phyloP scores from a whole-genome alignment of 108 stramenopile species.

The Cyclotella atomus region DNA sequence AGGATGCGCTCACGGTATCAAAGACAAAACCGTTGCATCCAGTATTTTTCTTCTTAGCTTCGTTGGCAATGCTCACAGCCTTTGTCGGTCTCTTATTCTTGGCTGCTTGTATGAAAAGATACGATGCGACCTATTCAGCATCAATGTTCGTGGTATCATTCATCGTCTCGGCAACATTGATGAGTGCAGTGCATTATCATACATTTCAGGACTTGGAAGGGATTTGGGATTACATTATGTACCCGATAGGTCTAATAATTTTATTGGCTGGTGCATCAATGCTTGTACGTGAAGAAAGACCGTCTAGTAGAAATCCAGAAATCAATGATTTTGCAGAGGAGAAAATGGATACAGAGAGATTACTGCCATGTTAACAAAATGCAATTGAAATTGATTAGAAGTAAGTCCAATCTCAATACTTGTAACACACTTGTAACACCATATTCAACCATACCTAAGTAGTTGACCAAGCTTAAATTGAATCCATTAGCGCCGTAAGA shows the following conservation, averaged over 20 bases:
- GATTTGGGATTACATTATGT: constrained; percentile 54
- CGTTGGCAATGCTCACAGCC: constrained; percentile 55
- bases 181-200: constrained; percentile 75
- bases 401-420: too few species aligned
- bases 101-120: constrained; percentile 82
- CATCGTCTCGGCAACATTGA: constrained; percentile 72
- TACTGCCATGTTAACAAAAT: neutral
- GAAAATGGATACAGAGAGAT: neutral
- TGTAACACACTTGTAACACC: too few species aligned
- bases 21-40: constrained; percentile 24
- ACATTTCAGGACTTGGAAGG: constrained; percentile 64
- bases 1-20: constrained; percentile 74
- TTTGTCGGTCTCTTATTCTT: constrained; percentile 71
- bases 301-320: neutral
- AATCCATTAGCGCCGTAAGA: too few species aligned
- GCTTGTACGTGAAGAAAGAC: constrained; percentile 35
- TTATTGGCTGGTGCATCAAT: constrained; percentile 69
- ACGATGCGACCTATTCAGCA: constrained; percentile 81
- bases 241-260: constrained; percentile 66
- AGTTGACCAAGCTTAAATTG: too few species aligned
- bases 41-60: constrained; percentile 38
- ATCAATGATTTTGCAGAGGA: neutral
- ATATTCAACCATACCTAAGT: too few species aligned
- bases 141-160: constrained; percentile 85
- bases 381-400: neutral